These are phyloP conservation scores for Dendrobium huoshanense DNA, from an alignment of 106 monocot genomes.

Conservation along the genomic window DNA sequence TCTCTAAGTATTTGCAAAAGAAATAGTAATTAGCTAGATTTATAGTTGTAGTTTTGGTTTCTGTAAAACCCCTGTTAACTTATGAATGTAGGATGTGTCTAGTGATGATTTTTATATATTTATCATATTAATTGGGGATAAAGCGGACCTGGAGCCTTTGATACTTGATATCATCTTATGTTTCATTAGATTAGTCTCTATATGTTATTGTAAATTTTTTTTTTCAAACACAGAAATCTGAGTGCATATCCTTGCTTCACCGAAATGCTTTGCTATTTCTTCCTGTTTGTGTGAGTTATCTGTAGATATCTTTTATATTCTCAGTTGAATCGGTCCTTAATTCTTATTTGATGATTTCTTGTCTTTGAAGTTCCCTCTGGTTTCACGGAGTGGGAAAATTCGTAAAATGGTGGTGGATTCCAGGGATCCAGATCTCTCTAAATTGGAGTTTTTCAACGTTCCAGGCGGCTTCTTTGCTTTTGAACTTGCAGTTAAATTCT, in stretches of 20 bases:
- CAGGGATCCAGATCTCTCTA: slow-evolving; percentile 50
- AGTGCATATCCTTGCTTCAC: not conserved
- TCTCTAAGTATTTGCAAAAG: no score
- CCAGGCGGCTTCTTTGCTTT: slow-evolving; percentile 67
- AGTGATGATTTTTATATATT: no score
- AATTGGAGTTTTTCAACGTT: slow-evolving; percentile 56
- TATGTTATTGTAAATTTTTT: not conserved
- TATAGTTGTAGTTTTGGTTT: no score
- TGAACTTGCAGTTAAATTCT: slow-evolving; percentile 77
- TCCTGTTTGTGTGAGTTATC: not conserved
- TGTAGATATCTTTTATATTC: not conserved
- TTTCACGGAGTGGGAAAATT: slow-evolving; percentile 63
- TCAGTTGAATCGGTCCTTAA: no score
- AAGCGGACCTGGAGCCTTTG: not conserved
- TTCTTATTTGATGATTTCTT: not conserved
- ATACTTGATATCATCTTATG: not conserved
- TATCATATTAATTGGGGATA: not conserved
- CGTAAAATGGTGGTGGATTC: slow-evolving; percentile 65
- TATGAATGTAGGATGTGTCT: no score
- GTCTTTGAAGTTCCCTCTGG: slow-evolving; percentile 61
- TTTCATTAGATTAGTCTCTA: not conserved
- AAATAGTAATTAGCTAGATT: no score
- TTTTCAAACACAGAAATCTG: not conserved
- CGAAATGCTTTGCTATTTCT: not conserved
- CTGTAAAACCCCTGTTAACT: no score